phyloP scores from a whole-genome alignment of 768 basidiomycete genomes.

The Kwoniella dendrophila region DNA sequence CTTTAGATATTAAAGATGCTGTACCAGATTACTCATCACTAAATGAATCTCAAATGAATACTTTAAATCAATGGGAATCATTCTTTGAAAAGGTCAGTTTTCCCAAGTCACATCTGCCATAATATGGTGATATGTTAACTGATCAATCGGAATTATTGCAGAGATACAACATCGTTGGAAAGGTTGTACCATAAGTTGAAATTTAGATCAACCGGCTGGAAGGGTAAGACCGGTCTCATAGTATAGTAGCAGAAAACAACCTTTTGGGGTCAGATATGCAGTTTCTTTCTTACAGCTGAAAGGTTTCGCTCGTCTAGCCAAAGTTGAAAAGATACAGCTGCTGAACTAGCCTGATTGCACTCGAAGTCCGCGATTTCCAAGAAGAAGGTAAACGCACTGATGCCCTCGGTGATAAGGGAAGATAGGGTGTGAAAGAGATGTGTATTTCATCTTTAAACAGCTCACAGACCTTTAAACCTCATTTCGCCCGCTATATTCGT shows the following conservation, averaged over 20 bases:
- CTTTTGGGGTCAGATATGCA: background rate
- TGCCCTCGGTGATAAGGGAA: too few species aligned
- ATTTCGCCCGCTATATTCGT: too few species aligned
- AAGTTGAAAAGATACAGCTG: too few species aligned
- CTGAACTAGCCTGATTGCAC: too few species aligned
- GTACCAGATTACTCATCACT: conserved; percentile 80
- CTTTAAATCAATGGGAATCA: conserved; percentile 81
- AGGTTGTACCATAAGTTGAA: conserved; percentile 57
- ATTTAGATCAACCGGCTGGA: background rate
- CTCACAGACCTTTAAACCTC: too few species aligned
- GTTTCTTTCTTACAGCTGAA: too few species aligned
- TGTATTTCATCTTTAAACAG: too few species aligned
- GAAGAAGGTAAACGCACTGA: too few species aligned
- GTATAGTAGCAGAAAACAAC: background rate
- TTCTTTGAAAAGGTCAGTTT: conserved; percentile 75
- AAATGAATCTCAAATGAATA: conserved; percentile 71
- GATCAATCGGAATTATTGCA: conserved; percentile 56
- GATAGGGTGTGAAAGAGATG: too few species aligned
- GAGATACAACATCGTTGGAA: conserved; percentile 85
- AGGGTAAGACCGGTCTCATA: background rate
- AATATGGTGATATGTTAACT: background rate
- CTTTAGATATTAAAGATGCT: conserved; percentile 80
- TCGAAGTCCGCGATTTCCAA: too few species aligned
- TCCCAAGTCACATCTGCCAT: background rate
- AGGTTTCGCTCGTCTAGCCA: too few species aligned